A percentile compares a stretch with the other conserved stretches of the same genome.
Evolutionary conservation across 1,284 basidiomycete species (phyloP).

Genomic region (Rhodotorula mucilaginosa): DNA sequence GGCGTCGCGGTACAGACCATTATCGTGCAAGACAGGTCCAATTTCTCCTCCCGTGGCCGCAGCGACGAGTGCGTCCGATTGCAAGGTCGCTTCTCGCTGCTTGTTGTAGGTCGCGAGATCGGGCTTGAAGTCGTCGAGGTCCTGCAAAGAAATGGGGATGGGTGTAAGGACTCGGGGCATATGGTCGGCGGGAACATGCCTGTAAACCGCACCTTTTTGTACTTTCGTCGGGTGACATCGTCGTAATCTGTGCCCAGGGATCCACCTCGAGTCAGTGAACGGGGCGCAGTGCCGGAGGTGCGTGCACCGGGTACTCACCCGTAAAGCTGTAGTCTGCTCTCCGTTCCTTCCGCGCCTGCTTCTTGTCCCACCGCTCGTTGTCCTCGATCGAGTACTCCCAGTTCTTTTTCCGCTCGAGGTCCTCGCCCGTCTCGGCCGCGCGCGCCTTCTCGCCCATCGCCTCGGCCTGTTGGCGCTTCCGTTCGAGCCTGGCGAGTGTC

Average conservation of each 20-base stretch:
- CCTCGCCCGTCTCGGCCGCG: conserved; percentile 77
- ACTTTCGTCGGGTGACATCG: conserved; percentile 79
- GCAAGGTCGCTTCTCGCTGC: conserved; percentile 66
- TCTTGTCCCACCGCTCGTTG: conserved; percentile 91
- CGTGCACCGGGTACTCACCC: conserved; percentile 51
- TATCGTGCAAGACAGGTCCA: conserved; percentile 2
- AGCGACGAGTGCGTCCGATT: conserved; percentile 13
- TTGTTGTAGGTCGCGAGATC: conserved; percentile 78
- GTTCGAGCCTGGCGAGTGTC: conserved; percentile 75
- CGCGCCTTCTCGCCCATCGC: conserved; percentile 80
- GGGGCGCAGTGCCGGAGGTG: too few relatives aligned
- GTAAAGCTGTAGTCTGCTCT: conserved; percentile 77
- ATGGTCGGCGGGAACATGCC: background rate
- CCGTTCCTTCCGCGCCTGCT: conserved; percentile 68
- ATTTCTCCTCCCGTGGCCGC: conserved; percentile 54
- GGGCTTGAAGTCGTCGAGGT: conserved; percentile 79
- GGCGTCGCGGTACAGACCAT: conserved; percentile 77
- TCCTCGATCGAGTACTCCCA: conserved; percentile 95
- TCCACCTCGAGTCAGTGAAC: background rate
- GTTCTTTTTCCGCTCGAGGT: conserved; percentile 71
- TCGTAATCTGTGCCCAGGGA: conserved; percentile 66
- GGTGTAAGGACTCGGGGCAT: background rate
- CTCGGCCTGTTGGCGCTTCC: conserved; percentile 83
- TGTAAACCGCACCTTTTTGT: conserved; percentile 59
- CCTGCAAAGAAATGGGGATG: conserved; percentile 51